Conservation (phyloP, 2,329 filamentous ascomycete species). For the Claviceps pazoutovae region DNA sequence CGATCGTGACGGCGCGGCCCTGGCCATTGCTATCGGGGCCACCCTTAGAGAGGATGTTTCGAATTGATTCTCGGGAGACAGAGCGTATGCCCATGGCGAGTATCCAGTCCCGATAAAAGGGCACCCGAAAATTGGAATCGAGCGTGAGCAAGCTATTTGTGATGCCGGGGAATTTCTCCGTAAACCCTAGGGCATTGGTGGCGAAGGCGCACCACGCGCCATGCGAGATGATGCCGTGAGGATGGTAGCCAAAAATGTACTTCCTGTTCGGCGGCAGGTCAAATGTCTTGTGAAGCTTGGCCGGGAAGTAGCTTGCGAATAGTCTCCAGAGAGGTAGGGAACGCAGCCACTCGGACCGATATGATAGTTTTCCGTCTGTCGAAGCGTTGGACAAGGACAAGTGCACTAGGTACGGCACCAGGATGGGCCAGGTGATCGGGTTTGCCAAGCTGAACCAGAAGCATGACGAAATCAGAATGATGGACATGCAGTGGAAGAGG, state of each 20-base stretch:
- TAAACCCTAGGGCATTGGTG: conserved; percentile 80
- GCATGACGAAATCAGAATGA: conserved; percentile 55
- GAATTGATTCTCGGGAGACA: conserved; percentile 82
- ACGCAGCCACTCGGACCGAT: conserved; percentile 63
- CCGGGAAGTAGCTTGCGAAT: conserved; percentile 88
- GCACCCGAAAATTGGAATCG: conserved; percentile 91
- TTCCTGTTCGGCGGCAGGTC: conserved; percentile 68
- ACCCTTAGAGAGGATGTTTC: conserved; percentile 71
- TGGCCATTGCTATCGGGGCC: conserved; percentile 68
- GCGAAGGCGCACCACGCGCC: conserved; percentile 88
- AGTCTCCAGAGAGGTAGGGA: conserved; percentile 67
- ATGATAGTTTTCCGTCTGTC: conserved; percentile 59
- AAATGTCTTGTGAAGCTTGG: conserved; percentile 71
- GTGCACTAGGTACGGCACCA: conserved; percentile 67
- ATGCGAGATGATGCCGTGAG: conserved; percentile 92
- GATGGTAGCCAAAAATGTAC: conserved; percentile 95
- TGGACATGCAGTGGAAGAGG: conserved; percentile 56
- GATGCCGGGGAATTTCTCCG: conserved; percentile 81
- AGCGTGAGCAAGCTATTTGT: conserved; percentile 87
- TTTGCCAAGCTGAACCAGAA: conserved; percentile 91
- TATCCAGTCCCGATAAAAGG: conserved; percentile 90
- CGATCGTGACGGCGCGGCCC: conserved; percentile 93
- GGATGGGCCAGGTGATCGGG: conserved; percentile 75
- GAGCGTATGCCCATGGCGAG: conserved; percentile 75
- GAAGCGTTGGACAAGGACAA: conserved; percentile 67